A percentile compares a stretch with the other conserved stretches of the same genome.
These are phyloP conservation scores for Cryptococcus amylolentus DNA, from an alignment of 1,284 basidiomycete genomes.

Conservation along the genomic window DNA sequence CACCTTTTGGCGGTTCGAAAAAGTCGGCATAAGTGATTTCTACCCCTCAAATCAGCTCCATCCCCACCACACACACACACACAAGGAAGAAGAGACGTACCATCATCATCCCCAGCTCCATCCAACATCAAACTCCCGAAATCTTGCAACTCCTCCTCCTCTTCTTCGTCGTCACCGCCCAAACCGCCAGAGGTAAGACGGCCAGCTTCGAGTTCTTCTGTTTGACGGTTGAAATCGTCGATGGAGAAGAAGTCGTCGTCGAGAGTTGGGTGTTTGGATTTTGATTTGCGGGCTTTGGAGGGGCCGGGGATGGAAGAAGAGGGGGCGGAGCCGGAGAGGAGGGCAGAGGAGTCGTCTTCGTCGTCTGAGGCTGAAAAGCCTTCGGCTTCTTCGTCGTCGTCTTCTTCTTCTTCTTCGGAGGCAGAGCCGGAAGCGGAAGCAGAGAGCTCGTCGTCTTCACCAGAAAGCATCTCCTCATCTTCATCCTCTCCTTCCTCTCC, in stretches of 20 bases:
- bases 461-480: conserved; percentile 3
- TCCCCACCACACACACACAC: not conserved
- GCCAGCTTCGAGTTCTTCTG: conserved; percentile 72
- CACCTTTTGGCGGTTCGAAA: conserved; percentile 57
- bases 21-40: conserved; percentile 55
- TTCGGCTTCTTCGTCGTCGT: conserved; percentile 10
- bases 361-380: conserved; percentile 20
- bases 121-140: conserved; percentile 40
- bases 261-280: conserved; percentile 59
- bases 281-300: conserved; percentile 33
- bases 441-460: conserved; percentile 7
- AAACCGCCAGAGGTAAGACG: conserved; percentile 61
- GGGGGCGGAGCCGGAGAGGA: conserved; percentile 12
- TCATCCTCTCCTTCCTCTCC: conserved; percentile 13
- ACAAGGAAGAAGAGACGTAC: conserved; percentile 24
- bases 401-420: conserved; percentile 13
- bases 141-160: conserved; percentile 56
- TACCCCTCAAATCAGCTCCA: conserved; percentile 8
- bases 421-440: conserved; percentile 19
- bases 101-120: conserved; percentile 48
- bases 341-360: conserved; percentile 21
- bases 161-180: conserved; percentile 52
- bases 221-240: conserved; percentile 81
- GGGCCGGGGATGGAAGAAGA: conserved; percentile 30
- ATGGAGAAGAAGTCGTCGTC: conserved; percentile 94